Evolutionary conservation across 441 rosid species (phyloP).

Genomic region (Iberis amara): DNA sequence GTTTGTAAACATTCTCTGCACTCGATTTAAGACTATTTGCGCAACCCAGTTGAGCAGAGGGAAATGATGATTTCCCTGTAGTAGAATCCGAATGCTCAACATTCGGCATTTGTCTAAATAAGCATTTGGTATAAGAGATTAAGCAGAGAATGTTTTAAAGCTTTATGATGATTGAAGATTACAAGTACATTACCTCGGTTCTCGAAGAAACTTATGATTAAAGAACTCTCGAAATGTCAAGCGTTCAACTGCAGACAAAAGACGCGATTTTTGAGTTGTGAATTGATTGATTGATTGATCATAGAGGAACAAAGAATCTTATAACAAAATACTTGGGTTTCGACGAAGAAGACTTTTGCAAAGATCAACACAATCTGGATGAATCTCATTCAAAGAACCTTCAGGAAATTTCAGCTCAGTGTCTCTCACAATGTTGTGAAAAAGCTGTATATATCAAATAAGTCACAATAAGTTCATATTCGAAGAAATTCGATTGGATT

Average conservation of each 20-base stretch:
- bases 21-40: conserved; percentile 25
- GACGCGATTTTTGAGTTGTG: neutral
- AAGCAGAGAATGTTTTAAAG: neutral
- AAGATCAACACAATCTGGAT: conserved; percentile 71
- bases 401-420: conserved; percentile 68
- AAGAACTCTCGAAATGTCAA: conserved; percentile 70
- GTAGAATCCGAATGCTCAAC: conserved; percentile 32
- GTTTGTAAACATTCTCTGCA: conserved; percentile 23
- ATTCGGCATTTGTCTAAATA: conserved; percentile 38
- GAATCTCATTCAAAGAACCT: conserved; percentile 46
- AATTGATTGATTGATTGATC: conserved; percentile 3
- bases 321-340: conserved; percentile 75
- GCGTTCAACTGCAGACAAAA: conserved; percentile 54
- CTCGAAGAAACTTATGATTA: conserved; percentile 57
- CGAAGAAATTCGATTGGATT: neutral
- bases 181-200: conserved; percentile 43
- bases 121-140: conserved; percentile 16
- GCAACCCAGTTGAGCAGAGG: conserved; percentile 19
- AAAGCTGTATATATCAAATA: conserved; percentile 50
- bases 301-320: no score
- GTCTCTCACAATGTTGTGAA: conserved; percentile 63
- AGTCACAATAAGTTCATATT: conserved; percentile 3
- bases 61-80: conserved; percentile 33
- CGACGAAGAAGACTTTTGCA: conserved; percentile 67
- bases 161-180: neutral